Evolutionary conservation across 2,329 filamentous ascomycete genomes (phyloP).

Genomic region (Zymoseptoria pseudotritici): DNA sequence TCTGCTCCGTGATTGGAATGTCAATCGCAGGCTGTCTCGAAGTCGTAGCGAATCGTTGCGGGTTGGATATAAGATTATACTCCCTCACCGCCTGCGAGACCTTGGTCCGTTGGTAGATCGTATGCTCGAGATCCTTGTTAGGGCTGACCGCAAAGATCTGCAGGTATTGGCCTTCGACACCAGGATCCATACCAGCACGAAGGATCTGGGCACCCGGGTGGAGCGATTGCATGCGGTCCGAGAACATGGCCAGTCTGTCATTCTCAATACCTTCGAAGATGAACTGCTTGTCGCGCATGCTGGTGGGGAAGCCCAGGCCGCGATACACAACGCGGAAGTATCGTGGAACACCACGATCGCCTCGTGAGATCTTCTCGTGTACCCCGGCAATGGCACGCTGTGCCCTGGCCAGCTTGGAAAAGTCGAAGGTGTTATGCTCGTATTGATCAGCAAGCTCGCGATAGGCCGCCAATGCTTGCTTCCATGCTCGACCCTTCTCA

Average conservation of each 20-base stretch:
- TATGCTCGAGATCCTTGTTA: conserved; percentile 73
- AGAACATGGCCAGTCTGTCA: conserved; percentile 74
- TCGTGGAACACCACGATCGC: conserved; percentile 67
- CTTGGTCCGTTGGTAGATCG: conserved; percentile 80
- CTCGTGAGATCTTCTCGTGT: conserved; percentile 79
- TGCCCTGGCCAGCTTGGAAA: conserved; percentile 79
- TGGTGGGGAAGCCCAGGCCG: conserved; percentile 77
- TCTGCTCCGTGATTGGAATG: conserved; percentile 61
- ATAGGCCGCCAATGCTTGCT: conserved; percentile 78
- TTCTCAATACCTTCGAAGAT: conserved; percentile 76
- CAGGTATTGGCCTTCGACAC: conserved; percentile 84
- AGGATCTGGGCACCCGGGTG: conserved; percentile 80
- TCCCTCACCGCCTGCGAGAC: conserved; percentile 79
- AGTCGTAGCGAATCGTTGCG: conserved; percentile 71
- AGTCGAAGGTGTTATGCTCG: conserved; percentile 82
- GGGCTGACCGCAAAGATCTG: conserved; percentile 74
- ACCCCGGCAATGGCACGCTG: conserved; percentile 87
- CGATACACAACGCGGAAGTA: conserved; percentile 90
- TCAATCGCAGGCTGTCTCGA: conserved; percentile 59
- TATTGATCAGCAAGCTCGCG: conserved; percentile 89
- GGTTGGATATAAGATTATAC: conserved; percentile 70
- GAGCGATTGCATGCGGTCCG: conserved; percentile 84
- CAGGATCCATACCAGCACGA: conserved; percentile 57
- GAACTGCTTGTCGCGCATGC: conserved; percentile 80
- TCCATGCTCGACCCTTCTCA: conserved; percentile 91